phyloP scores from a whole-genome alignment of 106 monocot genomes.

The Dendrobium huoshanense region DNA sequence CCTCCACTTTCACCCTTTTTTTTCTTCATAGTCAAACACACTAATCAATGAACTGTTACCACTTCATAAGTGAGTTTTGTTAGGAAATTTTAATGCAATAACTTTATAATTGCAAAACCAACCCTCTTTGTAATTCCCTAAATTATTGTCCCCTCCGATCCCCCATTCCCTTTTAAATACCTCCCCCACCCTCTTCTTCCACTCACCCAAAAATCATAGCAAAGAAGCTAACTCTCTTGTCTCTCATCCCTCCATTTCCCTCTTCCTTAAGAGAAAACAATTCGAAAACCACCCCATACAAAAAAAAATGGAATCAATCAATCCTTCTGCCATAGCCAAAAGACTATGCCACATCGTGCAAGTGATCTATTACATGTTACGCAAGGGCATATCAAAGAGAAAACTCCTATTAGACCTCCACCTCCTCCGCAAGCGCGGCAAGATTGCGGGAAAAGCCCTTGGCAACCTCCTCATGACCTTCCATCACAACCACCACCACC shows the following conservation, averaged over 20 bases:
- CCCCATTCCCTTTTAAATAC: neutral
- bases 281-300: neutral
- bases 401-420: conserved; percentile 40
- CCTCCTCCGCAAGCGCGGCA: conserved; percentile 47
- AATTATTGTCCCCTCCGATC: too few species aligned
- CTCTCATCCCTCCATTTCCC: neutral
- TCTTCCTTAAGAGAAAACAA: neutral
- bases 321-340: conserved; percentile 12
- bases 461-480: conserved; percentile 21
- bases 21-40: too few species aligned
- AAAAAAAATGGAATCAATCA: conserved; percentile 12
- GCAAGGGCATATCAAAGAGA: conserved; percentile 32
- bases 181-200: neutral
- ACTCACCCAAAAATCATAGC: neutral
- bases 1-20: too few species aligned
- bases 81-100: too few species aligned
- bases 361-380: conserved; percentile 26
- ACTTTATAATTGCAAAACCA: too few species aligned
- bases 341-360: conserved; percentile 19
- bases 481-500: conserved; percentile 4
- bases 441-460: conserved; percentile 28
- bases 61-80: too few species aligned
- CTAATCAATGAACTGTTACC: too few species aligned
- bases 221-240: neutral
- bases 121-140: neutral